phyloP scores from a whole-genome alignment of 768 basidiomycete species.

The Lactifluus pinguis region DNA sequence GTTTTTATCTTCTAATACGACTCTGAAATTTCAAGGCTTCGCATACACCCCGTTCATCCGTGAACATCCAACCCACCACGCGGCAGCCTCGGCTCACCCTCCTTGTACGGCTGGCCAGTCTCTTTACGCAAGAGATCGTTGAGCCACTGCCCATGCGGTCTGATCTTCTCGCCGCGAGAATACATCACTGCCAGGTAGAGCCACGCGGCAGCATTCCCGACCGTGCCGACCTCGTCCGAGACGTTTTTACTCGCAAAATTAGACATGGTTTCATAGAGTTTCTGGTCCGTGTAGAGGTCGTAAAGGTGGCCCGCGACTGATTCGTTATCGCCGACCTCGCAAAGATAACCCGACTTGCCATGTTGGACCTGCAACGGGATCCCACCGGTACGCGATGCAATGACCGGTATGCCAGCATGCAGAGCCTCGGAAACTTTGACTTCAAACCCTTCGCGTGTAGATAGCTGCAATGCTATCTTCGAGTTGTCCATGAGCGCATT shows the following conservation, averaged over 20 bases:
- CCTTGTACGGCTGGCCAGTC: conserved; percentile 58
- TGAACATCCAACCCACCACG: conserved; percentile 27
- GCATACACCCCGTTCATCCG: not conserved
- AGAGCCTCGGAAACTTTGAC: conserved; percentile 96
- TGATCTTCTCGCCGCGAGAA: conserved; percentile 60
- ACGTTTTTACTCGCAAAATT: conserved; percentile 62
- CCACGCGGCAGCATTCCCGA: conserved; percentile 66
- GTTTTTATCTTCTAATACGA: not conserved
- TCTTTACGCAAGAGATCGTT: conserved; percentile 74
- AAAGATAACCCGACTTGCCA: conserved; percentile 83
- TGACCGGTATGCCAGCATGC: conserved; percentile 79
- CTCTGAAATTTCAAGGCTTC: not conserved
- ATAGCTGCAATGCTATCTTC: conserved; percentile 85
- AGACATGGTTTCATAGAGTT: conserved; percentile 36
- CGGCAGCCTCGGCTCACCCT: conserved; percentile 65
- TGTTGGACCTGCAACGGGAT: conserved; percentile 88
- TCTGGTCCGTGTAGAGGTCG: conserved; percentile 69
- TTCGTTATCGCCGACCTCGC: conserved; percentile 64
- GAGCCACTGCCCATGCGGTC: conserved; percentile 77
- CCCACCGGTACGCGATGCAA: conserved; percentile 81
- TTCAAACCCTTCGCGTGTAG: conserved; percentile 92
- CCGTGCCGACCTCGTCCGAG: conserved; percentile 76
- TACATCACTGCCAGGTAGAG: conserved; percentile 75
- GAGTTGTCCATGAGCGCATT: conserved; percentile 86
- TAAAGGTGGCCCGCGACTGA: conserved; percentile 69